Evolutionary conservation across 2,329 filamentous ascomycete species (phyloP), one percentile per base, ranked within the genome.

Genomic region (Sclerotinia spermophila): DNA sequence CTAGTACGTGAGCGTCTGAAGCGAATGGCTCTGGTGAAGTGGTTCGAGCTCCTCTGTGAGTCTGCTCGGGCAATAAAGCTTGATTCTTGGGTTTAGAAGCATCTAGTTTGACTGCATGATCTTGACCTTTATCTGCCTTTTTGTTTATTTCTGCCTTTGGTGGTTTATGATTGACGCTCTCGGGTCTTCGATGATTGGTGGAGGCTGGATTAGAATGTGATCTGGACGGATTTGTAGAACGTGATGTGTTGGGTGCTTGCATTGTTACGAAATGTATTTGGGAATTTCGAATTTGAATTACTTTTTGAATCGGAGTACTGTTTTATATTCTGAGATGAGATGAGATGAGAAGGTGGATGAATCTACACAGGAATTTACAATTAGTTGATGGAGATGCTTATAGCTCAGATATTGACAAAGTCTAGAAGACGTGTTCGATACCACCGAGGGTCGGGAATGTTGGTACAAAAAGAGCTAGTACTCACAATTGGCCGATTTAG

Each of bases 151-250:
- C n/a, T n/a, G n/a, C n/a, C n/a, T n/a, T n/a, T n/a, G n/a, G n/a
- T n/a, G n/a, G n/a, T n/a, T n/a, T n/a, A n/a, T n/a, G n/a, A n/a
- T n/a, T n/a, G n/a, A n/a, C n/a, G n/a, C n/a, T n/a, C n/a, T n/a
- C n/a, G n/a, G n/a, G n/a, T n/a, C n/a, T n/a, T n/a, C n/a, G n/a
- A n/a, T n/a, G n/a, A n/a, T 44, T 13, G 10, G 45, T 48, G 5
- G 24, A 48, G 24, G 10, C 4, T 48, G 10, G 0, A 13, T 48
- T 2, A 48, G 45, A 48, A 48, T n/a, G n/a, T n/a, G n/a, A n/a
- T n/a, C n/a, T n/a, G n/a, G n/a, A n/a, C 45, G n/a, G 10, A 5
- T 10, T 0, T 0, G 24, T 3, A n/a, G 7, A 24, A 51, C 24
- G 10, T 51, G 1, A 13, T n/a, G 5, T 1, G 3, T 5, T 6